These are phyloP conservation scores for Lasiodiplodia gonubiensis DNA, from an alignment of 2,329 filamentous ascomycete species.

Conservation along the genomic window DNA sequence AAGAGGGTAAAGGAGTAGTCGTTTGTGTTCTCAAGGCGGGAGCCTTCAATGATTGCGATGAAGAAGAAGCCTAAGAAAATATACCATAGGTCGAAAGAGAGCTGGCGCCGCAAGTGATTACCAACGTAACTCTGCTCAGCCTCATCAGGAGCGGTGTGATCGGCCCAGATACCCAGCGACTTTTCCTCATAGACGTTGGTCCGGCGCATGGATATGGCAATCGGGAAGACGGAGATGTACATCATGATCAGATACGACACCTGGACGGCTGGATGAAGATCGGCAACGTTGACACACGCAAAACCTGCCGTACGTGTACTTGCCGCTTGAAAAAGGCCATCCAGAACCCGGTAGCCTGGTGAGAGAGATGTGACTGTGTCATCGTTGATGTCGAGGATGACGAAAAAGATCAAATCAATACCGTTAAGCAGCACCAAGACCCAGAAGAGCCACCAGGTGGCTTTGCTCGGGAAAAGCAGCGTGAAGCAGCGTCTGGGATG, in stretches of 20 bases:
- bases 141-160: conserved; percentile 48
- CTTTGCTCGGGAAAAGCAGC: conserved; percentile 83
- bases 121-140: conserved; percentile 80
- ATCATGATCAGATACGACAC: conserved; percentile 98
- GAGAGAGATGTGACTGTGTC: conserved; percentile 70
- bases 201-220: conserved; percentile 90
- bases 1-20: conserved; percentile 60
- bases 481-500: conserved; percentile 97
- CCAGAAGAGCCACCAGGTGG: conserved; percentile 95
- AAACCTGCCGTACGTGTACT: conserved; percentile 92
- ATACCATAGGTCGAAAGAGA: conserved; percentile 98
- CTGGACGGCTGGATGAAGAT: conserved; percentile 87
- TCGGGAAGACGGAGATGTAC: conserved; percentile 97
- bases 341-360: conserved; percentile 76
- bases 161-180: conserved; percentile 74
- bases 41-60: conserved; percentile 85
- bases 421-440: conserved; percentile 82
- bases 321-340: conserved; percentile 88
- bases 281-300: conserved; percentile 75
- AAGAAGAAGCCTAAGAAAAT: conserved; percentile 93
- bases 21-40: conserved; percentile 66
- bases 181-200: conserved; percentile 98
- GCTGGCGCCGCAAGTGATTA: conserved; percentile 86
- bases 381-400: conserved; percentile 85
- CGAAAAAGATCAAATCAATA: conserved; percentile 87